Conservation (phyloP, 306 rosid genomes). For the Citrullus colocynthis region DNA sequence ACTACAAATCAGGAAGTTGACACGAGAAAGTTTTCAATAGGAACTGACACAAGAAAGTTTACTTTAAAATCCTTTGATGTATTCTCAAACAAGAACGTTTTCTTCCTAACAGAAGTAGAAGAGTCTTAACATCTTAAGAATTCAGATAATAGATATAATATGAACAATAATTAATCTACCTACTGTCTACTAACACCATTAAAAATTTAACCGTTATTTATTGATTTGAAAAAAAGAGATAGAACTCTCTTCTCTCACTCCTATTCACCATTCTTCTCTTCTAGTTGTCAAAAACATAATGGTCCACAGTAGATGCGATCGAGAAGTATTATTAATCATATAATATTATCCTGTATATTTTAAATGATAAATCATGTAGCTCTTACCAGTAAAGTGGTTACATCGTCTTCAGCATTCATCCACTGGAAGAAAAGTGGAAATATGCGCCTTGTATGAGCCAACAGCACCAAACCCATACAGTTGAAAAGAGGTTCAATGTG, state of each 20-base stretch:
- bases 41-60: not conserved
- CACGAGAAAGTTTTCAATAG: not conserved
- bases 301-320: not conserved
- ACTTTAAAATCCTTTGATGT: not conserved
- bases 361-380: not conserved
- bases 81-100: not conserved
- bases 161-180: not conserved
- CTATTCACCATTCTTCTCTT: not conserved
- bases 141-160: not conserved
- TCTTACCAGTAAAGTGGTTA: constrained; percentile 71
- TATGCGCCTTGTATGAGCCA: constrained; percentile 81
- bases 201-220: not conserved
- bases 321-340: not conserved
- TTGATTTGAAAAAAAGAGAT: not conserved
- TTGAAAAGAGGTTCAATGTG: constrained; percentile 40
- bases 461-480: constrained; percentile 53
- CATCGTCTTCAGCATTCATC: constrained; percentile 85
- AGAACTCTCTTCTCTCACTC: not conserved
- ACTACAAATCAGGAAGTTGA: not conserved
- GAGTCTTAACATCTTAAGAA: not conserved
- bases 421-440: constrained; percentile 83
- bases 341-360: not conserved
- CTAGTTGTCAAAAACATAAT: not conserved
- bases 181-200: not conserved
- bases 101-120: not conserved